A percentile compares a stretch with the other conserved stretches of the same genome.
Conservation (phyloP, 257 asterid species). For the Nemophila menziesii region DNA sequence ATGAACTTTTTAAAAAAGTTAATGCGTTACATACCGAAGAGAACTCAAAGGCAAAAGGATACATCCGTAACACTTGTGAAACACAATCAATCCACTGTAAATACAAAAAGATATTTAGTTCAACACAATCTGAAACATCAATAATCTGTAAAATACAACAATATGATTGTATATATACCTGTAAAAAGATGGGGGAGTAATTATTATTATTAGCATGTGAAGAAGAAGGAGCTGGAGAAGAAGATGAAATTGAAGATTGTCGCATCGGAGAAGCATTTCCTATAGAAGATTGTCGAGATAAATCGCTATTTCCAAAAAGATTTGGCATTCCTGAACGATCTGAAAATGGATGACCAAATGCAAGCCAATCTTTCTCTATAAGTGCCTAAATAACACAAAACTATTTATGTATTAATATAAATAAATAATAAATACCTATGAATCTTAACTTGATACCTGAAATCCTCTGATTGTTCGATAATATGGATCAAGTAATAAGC, state of each 20-base stretch:
- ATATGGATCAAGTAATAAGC: slow-evolving; percentile 92
- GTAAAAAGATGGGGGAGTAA: slow-evolving; percentile 86
- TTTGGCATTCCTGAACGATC: slow-evolving; percentile 86
- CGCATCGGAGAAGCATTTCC: slow-evolving; percentile 77
- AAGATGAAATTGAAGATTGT: slow-evolving; percentile 47
- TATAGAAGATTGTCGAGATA: slow-evolving; percentile 63
- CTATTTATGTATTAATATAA: background rate
- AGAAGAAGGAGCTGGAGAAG: slow-evolving; percentile 48
- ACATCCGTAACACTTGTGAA: slow-evolving; percentile 79
- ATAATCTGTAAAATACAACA: slow-evolving; percentile 1
- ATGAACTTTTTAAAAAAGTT: no score
- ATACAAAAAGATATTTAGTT: no score
- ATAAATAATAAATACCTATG: background rate
- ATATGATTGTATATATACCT: slow-evolving; percentile 28
- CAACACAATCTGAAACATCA: background rate
- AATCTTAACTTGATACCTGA: slow-evolving; percentile 24
- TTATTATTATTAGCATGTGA: slow-evolving; percentile 83
- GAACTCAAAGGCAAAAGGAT: slow-evolving; percentile 92
- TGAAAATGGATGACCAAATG: slow-evolving; percentile 99
- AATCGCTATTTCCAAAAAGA: slow-evolving; percentile 66
- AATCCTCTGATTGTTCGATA: slow-evolving; percentile 85
- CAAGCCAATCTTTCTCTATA: slow-evolving; percentile 95
- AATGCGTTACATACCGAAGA: slow-evolving; percentile 51
- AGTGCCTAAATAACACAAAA: slow-evolving; percentile 54
- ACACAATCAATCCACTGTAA: slow-evolving; percentile 93